These are phyloP conservation scores for Amyloporia xantha DNA, from an alignment of 768 basidiomycete genomes.

Conservation along the genomic window DNA sequence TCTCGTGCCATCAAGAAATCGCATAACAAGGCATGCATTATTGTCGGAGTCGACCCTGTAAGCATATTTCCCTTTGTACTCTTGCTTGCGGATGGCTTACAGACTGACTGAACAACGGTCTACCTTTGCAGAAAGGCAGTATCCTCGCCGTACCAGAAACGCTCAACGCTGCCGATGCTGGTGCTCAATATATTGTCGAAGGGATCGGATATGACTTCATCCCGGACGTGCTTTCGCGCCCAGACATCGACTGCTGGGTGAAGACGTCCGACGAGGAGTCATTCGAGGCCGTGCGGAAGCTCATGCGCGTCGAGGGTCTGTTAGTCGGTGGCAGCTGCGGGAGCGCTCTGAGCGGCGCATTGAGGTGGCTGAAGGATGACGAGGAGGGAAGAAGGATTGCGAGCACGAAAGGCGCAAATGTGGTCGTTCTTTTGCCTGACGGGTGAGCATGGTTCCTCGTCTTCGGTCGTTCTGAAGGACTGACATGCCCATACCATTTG, in stretches of 20 bases:
- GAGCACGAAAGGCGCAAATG: constrained; percentile 69
- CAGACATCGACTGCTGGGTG: constrained; percentile 70
- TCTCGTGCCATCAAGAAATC: constrained; percentile 72
- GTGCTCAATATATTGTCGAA: constrained; percentile 69
- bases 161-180: constrained; percentile 50
- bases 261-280: constrained; percentile 82
- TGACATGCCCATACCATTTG: background rate
- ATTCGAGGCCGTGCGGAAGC: constrained; percentile 61
- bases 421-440: constrained; percentile 85
- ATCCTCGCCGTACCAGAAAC: constrained; percentile 69
- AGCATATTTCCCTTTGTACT: constrained; percentile 21
- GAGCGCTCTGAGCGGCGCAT: constrained; percentile 70
- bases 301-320: constrained; percentile 84
- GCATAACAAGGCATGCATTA: constrained; percentile 64
- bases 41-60: constrained; percentile 92
- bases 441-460: constrained; percentile 62
- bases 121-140: constrained; percentile 64
- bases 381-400: constrained; percentile 59
- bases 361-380: constrained; percentile 64
- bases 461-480: no score
- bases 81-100: background rate
- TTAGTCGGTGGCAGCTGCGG: constrained; percentile 94
- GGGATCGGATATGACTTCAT: constrained; percentile 98
- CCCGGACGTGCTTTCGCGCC: constrained; percentile 76
- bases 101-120: no score